Base-by-base conservation (phyloP, 2,329 filamentous ascomycete species). In the Ophiostoma ulmi region DNA sequence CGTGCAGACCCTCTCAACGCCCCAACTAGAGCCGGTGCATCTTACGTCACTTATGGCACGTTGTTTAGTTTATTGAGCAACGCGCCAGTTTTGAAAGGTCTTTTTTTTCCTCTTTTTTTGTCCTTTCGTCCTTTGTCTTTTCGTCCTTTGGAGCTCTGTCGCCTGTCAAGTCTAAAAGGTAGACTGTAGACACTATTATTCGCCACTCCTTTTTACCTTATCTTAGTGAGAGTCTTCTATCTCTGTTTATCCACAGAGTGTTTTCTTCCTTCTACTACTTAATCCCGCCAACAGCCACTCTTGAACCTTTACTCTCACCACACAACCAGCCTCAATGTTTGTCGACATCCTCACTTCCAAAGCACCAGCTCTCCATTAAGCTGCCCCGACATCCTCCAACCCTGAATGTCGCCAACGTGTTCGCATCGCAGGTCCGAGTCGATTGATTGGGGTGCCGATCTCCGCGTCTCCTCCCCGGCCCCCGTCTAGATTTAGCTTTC, bases 371-470 rank as follows among this genome's bases (percentile, higher is more conserved):
- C 38, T 41, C 38, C 7, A 14, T 22, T 31, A 44, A 22, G 39
- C 65, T 31, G 31, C 5, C 35, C 35, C 2, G 17, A 22, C 7
- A 8, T 22, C 10, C 48, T 6, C 22, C 64, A 17, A 26, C 31
- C 69, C 72, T 76, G 75, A 70, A 76, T 77, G 76, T 74, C 70
- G 76, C 71, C 63, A 64, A 68, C 70, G 73, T 66, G 65, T 64
- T 67, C 63, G 55, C 67, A 36, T 67, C 71, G 48, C 70, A 70
- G 72, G 69, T 70, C 73, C 73, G 73, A 70, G 72, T 75, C 75
- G 70, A 74, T 75, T 71, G 75, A 77, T 74, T 75, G 75, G 76
- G 75, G 74, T 67, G 74, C 73, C 69, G 69, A 69, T 71, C 52
- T 48, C 70, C 70, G 69, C 44, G 68, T 63, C 38, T 44, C 68